Evolutionary conservation across 164 flowering plant species (phyloP).

Genomic region (Taxillus chinensis): DNA sequence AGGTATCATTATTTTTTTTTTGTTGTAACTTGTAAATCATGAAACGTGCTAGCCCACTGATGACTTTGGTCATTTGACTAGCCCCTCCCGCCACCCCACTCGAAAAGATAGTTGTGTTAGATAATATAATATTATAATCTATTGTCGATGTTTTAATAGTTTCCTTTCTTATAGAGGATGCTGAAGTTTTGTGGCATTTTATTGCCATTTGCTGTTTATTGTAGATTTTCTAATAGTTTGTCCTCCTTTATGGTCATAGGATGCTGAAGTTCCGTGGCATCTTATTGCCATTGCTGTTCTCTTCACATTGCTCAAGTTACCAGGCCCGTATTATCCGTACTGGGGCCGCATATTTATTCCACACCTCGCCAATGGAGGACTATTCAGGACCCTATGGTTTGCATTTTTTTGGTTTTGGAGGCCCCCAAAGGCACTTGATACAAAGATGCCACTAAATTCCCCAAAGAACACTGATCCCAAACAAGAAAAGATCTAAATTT

Average conservation of each 20-base stretch:
- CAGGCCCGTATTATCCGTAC: constrained; percentile 80
- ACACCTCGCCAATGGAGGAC: constrained; percentile 80
- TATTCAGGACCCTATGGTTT: constrained; percentile 55
- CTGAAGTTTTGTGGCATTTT: too few relatives aligned
- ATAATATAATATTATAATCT: too few relatives aligned
- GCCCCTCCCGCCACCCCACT: too few relatives aligned
- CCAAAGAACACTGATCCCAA: not conserved
- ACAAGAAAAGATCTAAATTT: not conserved
- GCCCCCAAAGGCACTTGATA: constrained; percentile 19
- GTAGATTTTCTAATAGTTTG: not conserved
- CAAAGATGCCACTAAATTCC: constrained; percentile 3
- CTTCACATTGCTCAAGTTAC: constrained; percentile 67
- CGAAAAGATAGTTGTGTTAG: too few relatives aligned
- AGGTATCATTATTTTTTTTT: constrained; percentile 29
- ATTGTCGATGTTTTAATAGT: too few relatives aligned
- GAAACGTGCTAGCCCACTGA: not conserved
- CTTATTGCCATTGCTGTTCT: constrained; percentile 42
- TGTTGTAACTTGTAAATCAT: too few relatives aligned
- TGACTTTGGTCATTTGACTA: not conserved
- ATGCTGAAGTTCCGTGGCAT: constrained; percentile 75
- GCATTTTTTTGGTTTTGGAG: constrained; percentile 42
- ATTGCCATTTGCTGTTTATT: too few relatives aligned
- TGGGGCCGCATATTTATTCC: constrained; percentile 89
- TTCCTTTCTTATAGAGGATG: too few relatives aligned
- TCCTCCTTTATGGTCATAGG: constrained; percentile 31